Percentiles rank a stretch among this genome's conserved stretches.
Conservation (phyloP, 257 asterid species). For the Rhazya stricta region DNA sequence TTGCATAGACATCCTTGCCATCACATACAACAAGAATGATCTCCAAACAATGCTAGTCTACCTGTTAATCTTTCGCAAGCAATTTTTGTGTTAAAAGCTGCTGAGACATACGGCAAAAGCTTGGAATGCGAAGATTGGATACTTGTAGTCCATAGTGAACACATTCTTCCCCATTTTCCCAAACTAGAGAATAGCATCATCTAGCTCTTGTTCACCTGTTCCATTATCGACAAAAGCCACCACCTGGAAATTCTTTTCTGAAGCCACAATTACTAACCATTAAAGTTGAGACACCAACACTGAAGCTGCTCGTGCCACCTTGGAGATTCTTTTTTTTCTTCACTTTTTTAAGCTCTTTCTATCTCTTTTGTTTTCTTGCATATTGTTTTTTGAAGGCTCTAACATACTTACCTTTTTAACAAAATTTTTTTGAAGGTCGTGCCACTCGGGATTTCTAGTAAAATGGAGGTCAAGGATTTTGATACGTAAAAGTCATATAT, state of each 20-base stretch:
- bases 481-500: too few species aligned
- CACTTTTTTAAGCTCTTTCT: too few species aligned
- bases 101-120: conserved; percentile 92
- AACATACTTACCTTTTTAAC: too few species aligned
- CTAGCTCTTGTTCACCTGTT: conserved; percentile 43
- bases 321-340: conserved; percentile 91
- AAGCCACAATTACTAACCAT: conserved; percentile 90
- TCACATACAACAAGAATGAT: not conserved
- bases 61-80: conserved; percentile 73
- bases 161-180: conserved; percentile 91
- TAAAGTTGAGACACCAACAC: conserved; percentile 96
- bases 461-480: too few species aligned
- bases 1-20: not conserved
- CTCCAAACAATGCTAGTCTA: conserved; percentile 2
- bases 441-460: too few species aligned
- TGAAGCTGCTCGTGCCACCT: conserved; percentile 99
- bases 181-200: conserved; percentile 75
- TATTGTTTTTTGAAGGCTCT: too few species aligned
- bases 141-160: conserved; percentile 92
- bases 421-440: too few species aligned
- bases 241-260: conserved; percentile 91
- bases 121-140: conserved; percentile 92
- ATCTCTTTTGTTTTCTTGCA: too few species aligned
- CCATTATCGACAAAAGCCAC: conserved; percentile 60
- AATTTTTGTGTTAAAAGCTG: conserved; percentile 88